These are phyloP conservation scores for Aspergillus bridgeri DNA, from an alignment of 495 filamentous ascomycete genomes.

Conservation along the genomic window DNA sequence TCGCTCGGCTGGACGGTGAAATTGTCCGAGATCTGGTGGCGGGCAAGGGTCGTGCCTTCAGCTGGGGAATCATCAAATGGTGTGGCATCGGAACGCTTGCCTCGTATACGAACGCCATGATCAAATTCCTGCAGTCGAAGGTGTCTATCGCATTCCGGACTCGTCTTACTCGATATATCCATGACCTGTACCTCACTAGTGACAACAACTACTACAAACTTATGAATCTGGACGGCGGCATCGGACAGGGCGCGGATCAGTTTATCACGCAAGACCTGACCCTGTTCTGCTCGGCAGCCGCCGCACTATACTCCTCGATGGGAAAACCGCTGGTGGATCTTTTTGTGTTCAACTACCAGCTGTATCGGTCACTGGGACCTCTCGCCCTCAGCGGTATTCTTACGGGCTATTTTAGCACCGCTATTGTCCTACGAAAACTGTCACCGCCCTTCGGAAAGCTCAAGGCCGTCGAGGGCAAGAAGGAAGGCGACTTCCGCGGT, in stretches of 20 bases:
- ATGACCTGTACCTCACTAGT: constrained; percentile 93
- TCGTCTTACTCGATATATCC: constrained; percentile 91
- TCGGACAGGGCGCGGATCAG: constrained; percentile 89
- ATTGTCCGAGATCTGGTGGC: constrained; percentile 95
- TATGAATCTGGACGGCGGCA: constrained; percentile 86
- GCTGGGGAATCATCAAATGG: constrained; percentile 88
- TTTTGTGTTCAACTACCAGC: constrained; percentile 94
- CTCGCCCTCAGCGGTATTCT: constrained; percentile 81
- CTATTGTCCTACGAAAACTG: constrained; percentile 76
- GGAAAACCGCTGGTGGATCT: constrained; percentile 96
- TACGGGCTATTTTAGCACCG: constrained; percentile 89
- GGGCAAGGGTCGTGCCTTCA: constrained; percentile 83
- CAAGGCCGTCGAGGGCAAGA: constrained; percentile 89
- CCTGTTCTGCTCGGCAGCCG: constrained; percentile 86
- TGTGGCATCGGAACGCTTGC: constrained; percentile 69
- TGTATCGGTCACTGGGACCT: constrained; percentile 88
- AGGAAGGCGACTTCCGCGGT: constrained; percentile 89
- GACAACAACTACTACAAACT: constrained; percentile 96
- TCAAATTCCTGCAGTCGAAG: constrained; percentile 97
- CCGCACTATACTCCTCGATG: constrained; percentile 90
- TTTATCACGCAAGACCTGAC: constrained; percentile 98
- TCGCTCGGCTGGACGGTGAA: constrained; percentile 90
- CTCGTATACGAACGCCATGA: constrained; percentile 93
- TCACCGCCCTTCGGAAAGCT: constrained; percentile 96
- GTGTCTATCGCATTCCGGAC: constrained; percentile 98